Evolutionary conservation across 1,284 basidiomycete genomes (phyloP).

Genomic region (Sanguinoderma infundibulare): DNA sequence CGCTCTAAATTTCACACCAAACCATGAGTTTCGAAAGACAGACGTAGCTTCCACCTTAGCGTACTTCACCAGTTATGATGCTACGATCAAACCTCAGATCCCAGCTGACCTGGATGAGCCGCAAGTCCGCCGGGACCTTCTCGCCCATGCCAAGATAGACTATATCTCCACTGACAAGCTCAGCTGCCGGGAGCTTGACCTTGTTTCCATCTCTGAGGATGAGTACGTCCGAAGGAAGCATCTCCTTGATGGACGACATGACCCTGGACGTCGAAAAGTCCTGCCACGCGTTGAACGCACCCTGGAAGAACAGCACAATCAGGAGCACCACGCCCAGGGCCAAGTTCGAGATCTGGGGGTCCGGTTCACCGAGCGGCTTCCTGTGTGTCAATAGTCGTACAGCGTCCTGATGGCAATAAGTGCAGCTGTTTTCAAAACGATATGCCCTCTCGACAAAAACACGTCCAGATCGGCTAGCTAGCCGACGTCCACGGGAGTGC

Average conservation of each 20-base stretch:
- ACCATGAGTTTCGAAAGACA: constrained; percentile 31
- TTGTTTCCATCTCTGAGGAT: constrained; percentile 45
- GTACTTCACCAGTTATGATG: constrained; percentile 61
- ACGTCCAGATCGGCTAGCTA: too few relatives aligned
- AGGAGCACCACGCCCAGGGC: constrained; percentile 51
- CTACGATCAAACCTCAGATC: constrained; percentile 64
- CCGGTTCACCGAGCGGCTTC: constrained; percentile 53
- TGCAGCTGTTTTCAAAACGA: too few relatives aligned
- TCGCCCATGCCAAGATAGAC: constrained; percentile 40
- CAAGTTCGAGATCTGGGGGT: constrained; percentile 46
- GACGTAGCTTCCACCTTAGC: constrained; percentile 34
- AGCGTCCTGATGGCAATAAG: too few relatives aligned
- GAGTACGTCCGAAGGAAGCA: constrained; percentile 49
- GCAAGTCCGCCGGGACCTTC: constrained; percentile 50
- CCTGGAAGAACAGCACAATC: constrained; percentile 54
- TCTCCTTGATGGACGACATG: constrained; percentile 52
- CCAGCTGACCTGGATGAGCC: constrained; percentile 46
- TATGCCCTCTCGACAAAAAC: too few relatives aligned
- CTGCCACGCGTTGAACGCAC: constrained; percentile 58
- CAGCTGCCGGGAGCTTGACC: constrained; percentile 37
- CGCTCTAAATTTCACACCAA: constrained; percentile 28
- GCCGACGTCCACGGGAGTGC: too few relatives aligned
- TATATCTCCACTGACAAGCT: constrained; percentile 34
- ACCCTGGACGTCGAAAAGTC: constrained; percentile 48
- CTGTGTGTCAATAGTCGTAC: constrained; percentile 32